Conservation (phyloP, 1,139 yeast species). For the Yamadazyma dendronema region DNA sequence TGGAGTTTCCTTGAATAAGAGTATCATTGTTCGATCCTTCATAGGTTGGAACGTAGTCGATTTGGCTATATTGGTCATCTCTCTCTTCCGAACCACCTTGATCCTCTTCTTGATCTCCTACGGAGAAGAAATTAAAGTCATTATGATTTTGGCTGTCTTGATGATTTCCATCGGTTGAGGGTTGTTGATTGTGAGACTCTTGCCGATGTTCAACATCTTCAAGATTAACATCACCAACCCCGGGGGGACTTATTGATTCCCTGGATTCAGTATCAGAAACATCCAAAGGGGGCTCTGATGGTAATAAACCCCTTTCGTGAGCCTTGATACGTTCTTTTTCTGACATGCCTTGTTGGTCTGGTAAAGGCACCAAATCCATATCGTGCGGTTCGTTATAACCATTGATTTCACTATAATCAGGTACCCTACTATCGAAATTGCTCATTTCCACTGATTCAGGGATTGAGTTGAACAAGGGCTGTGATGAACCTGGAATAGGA, state of each 20-base stretch:
- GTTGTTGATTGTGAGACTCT: background rate
- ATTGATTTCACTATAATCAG: conserved; percentile 26
- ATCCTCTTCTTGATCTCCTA: conserved; percentile 3
- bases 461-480: conserved; percentile 11
- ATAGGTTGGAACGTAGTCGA: conserved; percentile 42
- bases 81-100: conserved; percentile 6
- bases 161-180: background rate
- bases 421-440: conserved; percentile 14
- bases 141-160: background rate
- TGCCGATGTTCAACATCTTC: background rate
- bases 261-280: conserved; percentile 22
- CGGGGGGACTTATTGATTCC: conserved; percentile 15
- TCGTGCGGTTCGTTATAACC: background rate
- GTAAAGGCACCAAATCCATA: conserved; percentile 17
- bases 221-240: conserved; percentile 3
- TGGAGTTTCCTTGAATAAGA: conserved; percentile 12
- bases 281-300: conserved; percentile 52
- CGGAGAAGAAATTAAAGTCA: conserved; percentile 2
- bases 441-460: conserved; percentile 17
- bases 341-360: conserved; percentile 21
- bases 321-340: conserved; percentile 58
- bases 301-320: conserved; percentile 56
- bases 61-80: conserved; percentile 23
- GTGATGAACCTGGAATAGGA: conserved; percentile 9
- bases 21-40: conserved; percentile 29